Conservation (phyloP, 2,329 filamentous ascomycete genomes). For the Penicillium glabrum region DNA sequence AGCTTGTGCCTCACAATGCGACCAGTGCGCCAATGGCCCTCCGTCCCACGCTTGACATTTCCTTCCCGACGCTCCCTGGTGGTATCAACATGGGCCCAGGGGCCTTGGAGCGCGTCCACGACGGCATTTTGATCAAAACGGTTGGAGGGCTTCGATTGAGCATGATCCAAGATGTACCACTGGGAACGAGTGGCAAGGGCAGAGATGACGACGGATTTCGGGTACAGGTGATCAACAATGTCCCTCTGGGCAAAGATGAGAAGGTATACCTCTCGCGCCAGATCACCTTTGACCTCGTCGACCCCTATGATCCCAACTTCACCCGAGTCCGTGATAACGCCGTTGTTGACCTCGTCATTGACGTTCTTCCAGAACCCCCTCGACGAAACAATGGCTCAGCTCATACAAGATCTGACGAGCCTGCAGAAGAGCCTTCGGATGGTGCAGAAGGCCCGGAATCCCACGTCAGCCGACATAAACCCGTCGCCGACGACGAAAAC, state of each 20-base stretch:
- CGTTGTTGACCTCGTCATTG: conserved; percentile 72
- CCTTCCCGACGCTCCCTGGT: conserved; percentile 60
- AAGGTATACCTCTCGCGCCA: conserved; percentile 77
- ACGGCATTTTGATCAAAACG: conserved; percentile 61
- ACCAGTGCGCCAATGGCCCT: conserved; percentile 71
- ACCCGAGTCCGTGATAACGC: conserved; percentile 71
- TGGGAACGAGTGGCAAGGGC: conserved; percentile 16
- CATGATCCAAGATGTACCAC: conserved; percentile 49
- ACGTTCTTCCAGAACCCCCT: conserved; percentile 45
- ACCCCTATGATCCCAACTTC: conserved; percentile 75
- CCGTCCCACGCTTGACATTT: conserved; percentile 69
- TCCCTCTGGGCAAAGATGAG: conserved; percentile 82
- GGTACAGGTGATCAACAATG: conserved; percentile 77
- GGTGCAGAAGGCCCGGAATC: conserved; percentile 14
- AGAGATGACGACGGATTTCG: conserved; percentile 40
- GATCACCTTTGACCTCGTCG: conserved; percentile 67
- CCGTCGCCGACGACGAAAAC: conserved; percentile 27
- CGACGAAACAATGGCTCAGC: conserved; percentile 34
- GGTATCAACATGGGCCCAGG: conserved; percentile 45
- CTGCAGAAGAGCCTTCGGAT: conserved; percentile 23
- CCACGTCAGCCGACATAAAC: conserved; percentile 18
- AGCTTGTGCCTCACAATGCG: conserved; percentile 73
- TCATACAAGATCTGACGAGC: conserved; percentile 25
- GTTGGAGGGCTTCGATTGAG: conserved; percentile 59
- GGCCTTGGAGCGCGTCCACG: conserved; percentile 56